Base-by-base conservation (phyloP, 805 yeast species). In the Yueomyces sinensis region DNA sequence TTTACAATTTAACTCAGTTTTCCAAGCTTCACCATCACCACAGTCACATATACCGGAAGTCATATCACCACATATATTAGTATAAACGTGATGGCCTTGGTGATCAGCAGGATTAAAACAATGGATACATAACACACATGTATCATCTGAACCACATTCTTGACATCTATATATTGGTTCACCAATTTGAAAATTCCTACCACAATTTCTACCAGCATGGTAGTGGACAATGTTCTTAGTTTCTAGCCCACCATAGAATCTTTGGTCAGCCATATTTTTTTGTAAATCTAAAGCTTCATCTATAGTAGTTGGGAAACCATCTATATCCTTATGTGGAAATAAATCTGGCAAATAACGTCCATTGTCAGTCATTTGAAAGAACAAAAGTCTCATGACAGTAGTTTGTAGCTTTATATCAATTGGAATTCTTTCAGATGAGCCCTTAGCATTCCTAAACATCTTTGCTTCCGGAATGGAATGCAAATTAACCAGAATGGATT, bases 71-170 rank as follows among this genome's bases (percentile, higher is more conserved):
- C 80, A 65, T 13, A 61, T 62, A 49, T 65, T 71, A 35, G 67
- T 65, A 20, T 65, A 58, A 7, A 82, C 81, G 39, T 71, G 71
- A 49, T 82, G 94, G 34, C 66, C 75, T 13, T 56, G 49, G 51
- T 82, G 94, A 45, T 79, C 83, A 4, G 67, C 68, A 36, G 69
- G 66, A 50, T 78, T 76, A 58, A 79, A 82, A 52, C 94, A 82
- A 43, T 73, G 59, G 11, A 67, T 70, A 56, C 94, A 82, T 19
- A 82, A 51, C 24, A 82, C 86, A 62, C 93, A 82, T 0, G 87
- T 77, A 7, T 73, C 74, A 54, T 82, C 94, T 40, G 68, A 70
- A 0, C 82, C 83, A 62, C 94, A 82, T 38, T 80, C 82, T 24
- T 63, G 63, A 49, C 94, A 82, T 36, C 83, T 62, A 50, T 77